Evolutionary conservation across 139 green algal species (phyloP).

Genomic region (Tetradesmus obliquus): DNA sequence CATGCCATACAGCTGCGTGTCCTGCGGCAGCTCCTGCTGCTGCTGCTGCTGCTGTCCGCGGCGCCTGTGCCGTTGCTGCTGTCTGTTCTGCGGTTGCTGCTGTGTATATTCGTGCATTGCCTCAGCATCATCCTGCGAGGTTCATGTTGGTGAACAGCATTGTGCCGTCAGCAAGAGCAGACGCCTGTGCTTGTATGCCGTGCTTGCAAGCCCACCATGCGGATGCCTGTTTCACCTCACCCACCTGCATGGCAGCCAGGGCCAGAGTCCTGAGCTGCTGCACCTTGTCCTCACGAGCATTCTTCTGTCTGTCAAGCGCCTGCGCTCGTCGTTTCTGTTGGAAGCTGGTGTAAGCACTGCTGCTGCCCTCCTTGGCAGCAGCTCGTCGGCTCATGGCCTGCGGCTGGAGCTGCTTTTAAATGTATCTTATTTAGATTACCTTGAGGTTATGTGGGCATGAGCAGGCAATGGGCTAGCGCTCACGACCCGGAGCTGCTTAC

Average conservation of each 20-base stretch:
- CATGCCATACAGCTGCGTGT: slow-evolving; percentile 26
- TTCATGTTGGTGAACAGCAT: neutral
- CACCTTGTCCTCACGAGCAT: slow-evolving; percentile 47
- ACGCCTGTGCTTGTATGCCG: neutral
- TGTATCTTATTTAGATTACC: neutral
- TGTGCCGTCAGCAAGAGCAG: neutral
- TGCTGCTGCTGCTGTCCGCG: neutral
- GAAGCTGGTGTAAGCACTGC: slow-evolving; percentile 31
- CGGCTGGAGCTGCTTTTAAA: neutral
- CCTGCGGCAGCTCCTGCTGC: neutral
- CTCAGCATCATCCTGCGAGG: neutral
- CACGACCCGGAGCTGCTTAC: neutral
- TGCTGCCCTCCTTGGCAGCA: slow-evolving; percentile 18
- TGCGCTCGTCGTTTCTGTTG: slow-evolving; percentile 59
- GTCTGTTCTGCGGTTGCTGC: neutral
- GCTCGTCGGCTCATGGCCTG: slow-evolving; percentile 13
- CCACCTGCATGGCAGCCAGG: slow-evolving; percentile 5
- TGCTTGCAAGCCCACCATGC: neutral
- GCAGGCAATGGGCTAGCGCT: neutral
- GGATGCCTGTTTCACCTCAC: neutral
- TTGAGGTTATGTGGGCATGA: too few relatives aligned
- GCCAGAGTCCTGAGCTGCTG: slow-evolving; percentile 21
- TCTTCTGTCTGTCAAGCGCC: slow-evolving; percentile 58
- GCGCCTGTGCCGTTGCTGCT: slow-evolving; percentile 14
- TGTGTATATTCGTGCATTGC: slow-evolving; percentile 2